A percentile compares a stretch with the other conserved stretches of the same genome.
Evolutionary conservation across 352 stramenopile species (phyloP).

Genomic region (Thalassiosira hispida): DNA sequence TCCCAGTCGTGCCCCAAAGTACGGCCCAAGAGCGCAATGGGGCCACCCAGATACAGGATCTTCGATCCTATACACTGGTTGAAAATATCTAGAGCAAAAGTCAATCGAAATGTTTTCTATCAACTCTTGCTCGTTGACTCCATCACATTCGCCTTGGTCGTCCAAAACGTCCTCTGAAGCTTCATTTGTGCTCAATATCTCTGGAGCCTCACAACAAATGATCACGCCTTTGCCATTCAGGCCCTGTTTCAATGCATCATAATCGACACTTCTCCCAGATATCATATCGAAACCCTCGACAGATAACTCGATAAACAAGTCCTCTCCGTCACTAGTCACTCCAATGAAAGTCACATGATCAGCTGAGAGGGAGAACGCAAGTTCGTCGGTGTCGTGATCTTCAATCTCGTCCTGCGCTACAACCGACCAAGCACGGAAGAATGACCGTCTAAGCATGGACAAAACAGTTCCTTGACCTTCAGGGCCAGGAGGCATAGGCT

Average conservation of each 20-base stretch:
- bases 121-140: constrained; percentile 2
- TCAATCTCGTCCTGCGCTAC: constrained; percentile 30
- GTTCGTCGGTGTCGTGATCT: constrained; percentile 30
- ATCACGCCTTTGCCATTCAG: constrained; percentile 74
- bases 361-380: constrained; percentile 26
- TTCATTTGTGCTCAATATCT: background rate
- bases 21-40: constrained; percentile 88
- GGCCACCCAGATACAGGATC: constrained; percentile 91
- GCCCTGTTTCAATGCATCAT: constrained; percentile 57
- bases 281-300: constrained; percentile 50
- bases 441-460: constrained; percentile 64
- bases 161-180: constrained; percentile 5
- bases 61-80: constrained; percentile 89
- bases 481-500: constrained; percentile 17
- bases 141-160: background rate
- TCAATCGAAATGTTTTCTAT: constrained; percentile 30
- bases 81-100: constrained; percentile 89
- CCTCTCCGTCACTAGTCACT: constrained; percentile 61
- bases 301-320: constrained; percentile 76
- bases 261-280: constrained; percentile 47
- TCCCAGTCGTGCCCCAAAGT: constrained; percentile 82
- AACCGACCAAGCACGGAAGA: constrained; percentile 45
- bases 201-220: constrained; percentile 60
- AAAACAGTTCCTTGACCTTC: constrained; percentile 43
- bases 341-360: constrained; percentile 64